Evolutionary conservation across 2,329 filamentous ascomycete species (phyloP), one percentile per base, ranked within the genome.

Genomic region (Biscogniauxia sp.): DNA sequence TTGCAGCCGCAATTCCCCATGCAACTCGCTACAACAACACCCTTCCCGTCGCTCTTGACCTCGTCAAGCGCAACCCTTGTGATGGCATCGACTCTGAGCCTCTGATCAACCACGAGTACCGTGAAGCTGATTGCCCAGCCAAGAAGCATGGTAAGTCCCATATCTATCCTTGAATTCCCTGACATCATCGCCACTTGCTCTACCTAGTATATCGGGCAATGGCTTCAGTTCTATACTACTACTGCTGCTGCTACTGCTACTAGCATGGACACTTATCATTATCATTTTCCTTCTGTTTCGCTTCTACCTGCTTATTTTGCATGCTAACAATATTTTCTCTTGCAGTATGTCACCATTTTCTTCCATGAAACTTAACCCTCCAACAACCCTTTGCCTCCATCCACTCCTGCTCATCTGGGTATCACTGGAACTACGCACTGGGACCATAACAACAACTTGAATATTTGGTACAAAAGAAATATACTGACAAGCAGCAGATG

Each of bases 71-170:
- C 13, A 19, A 59, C 20, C 41, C 53, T 55, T 59, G 57, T 26
- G 57, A 55, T 19, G 52, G 52, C 9, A 32, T 59, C 13, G 26
- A 20, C 13, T 25, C 52, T n/a, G 6, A n/a, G 1, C 57, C 53
- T 49, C 20, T 55, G 20, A 23, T 59, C 52, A 55, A 55, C 37
- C 57, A 59, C 26, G 57, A 59, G n/a, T 55, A 59, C 28, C 6
- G 17, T 11, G 25, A 15, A 2, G 25, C 8, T 23, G 57, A 45
- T 13, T 55, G 57, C 17, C 53, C 53, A 5, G 37, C 57, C 23
- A 32, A 25, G 6, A 45, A 37, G n/a, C 25, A 20, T 45, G 37
- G 37, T n/a, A 53, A 55, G 17, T 37, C 32, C 15, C 20, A 26
- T 1, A 52, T 51, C 41, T 41, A 45, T 19, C 51, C 45, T 5